A percentile compares a stretch with the other conserved stretches of the same genome.
phyloP scores from a whole-genome alignment of 164 flowering plant genomes.

The Annona cherimola region DNA sequence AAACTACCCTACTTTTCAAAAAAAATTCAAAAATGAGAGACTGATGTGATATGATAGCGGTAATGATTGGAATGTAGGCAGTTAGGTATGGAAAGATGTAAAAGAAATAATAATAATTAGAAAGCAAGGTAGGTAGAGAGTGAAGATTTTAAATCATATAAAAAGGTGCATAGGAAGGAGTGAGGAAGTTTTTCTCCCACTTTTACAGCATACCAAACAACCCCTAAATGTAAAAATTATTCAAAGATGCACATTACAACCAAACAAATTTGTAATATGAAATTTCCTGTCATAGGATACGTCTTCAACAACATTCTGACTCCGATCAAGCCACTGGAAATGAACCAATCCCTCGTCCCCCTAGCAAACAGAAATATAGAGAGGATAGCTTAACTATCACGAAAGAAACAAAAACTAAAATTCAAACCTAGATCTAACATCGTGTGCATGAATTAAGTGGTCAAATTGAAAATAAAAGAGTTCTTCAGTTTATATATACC shows the following conservation, averaged over 20 bases:
- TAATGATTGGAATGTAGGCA: too few species aligned
- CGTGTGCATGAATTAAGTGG: neutral
- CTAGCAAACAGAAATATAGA: slow-evolving; percentile 27
- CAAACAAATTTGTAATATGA: neutral
- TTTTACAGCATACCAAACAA: too few species aligned
- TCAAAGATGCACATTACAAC: neutral
- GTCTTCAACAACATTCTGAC: slow-evolving; percentile 62
- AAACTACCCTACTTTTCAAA: too few species aligned
- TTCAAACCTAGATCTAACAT: neutral
- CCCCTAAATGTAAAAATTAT: too few species aligned
- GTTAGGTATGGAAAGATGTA: too few species aligned
- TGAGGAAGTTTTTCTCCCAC: too few species aligned
- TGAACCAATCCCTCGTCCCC: slow-evolving; percentile 92
- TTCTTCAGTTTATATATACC: slow-evolving; percentile 34
- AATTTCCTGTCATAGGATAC: slow-evolving; percentile 49
- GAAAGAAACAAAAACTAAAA: neutral
- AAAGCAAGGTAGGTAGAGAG: too few species aligned
- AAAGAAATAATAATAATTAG: too few species aligned
- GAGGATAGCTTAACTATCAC: neutral
- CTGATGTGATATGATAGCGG: too few species aligned
- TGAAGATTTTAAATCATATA: too few species aligned
- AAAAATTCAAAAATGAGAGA: too few species aligned
- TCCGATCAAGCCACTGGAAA: slow-evolving; percentile 93
- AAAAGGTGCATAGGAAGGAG: too few species aligned
- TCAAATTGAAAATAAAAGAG: neutral